Evolutionary conservation across 495 filamentous ascomycete species (phyloP).

Genomic region (Penicillium bovifimosum): DNA sequence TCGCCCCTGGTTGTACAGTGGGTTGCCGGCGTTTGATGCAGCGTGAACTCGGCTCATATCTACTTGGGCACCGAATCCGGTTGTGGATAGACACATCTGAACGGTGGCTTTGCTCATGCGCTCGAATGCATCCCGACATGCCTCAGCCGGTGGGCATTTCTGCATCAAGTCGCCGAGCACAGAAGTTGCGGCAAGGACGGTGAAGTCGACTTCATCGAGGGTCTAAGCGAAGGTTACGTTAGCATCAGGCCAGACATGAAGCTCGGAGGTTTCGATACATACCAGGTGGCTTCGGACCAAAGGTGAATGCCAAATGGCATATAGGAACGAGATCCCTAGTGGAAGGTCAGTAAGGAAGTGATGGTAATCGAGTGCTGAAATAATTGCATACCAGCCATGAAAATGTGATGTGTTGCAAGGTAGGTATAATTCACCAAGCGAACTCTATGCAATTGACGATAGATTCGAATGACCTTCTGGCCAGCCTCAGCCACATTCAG

Average conservation of each 20-base stretch:
- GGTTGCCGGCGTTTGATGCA: constrained; percentile 12
- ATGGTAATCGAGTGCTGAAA: not conserved
- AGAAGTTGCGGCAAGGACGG: constrained; percentile 91
- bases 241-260: not conserved
- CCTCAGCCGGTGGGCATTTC: constrained; percentile 75
- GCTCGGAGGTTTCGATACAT: constrained; percentile 31
- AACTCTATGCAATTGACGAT: constrained; percentile 81
- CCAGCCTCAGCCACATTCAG: constrained; percentile 92
- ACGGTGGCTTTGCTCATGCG: constrained; percentile 93
- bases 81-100: constrained; percentile 80
- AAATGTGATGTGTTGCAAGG: constrained; percentile 92
- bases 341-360: constrained; percentile 9
- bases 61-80: constrained; percentile 63
- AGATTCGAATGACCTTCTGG: constrained; percentile 84
- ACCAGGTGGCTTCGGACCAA: constrained; percentile 78
- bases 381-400: constrained; percentile 71
- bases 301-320: constrained; percentile 94
- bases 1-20: constrained; percentile 19
- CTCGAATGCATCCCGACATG: constrained; percentile 89
- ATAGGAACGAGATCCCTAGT: constrained; percentile 84
- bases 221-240: constrained; percentile 45
- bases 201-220: constrained; percentile 94
- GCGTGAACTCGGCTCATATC: constrained; percentile 25
- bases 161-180: constrained; percentile 69
- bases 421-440: constrained; percentile 94